A percentile compares a stretch with the other conserved stretches of the same genome.
Evolutionary conservation across 805 yeast genomes (phyloP).

Genomic region (Monosporozyma siamensis): DNA sequence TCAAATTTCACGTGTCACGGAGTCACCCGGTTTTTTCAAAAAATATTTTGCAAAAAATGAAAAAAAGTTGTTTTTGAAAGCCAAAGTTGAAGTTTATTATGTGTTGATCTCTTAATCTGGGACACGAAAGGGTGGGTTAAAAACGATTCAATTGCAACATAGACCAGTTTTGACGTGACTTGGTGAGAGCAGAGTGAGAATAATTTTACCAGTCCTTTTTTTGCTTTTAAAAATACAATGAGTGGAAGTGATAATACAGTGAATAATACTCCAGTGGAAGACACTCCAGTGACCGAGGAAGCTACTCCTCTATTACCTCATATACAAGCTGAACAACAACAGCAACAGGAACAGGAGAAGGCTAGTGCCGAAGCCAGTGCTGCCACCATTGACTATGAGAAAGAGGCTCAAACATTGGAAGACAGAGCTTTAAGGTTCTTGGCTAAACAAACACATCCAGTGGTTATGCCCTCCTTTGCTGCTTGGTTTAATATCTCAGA

Average conservation of each 20-base stretch:
- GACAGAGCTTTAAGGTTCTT: constrained; percentile 28
- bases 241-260: neutral
- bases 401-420: constrained; percentile 29
- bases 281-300: neutral
- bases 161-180: too few species aligned
- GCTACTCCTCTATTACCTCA: constrained; percentile 1
- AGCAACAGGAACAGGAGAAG: constrained; percentile 7
- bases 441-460: constrained; percentile 64
- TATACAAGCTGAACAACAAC: constrained; percentile 13
- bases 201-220: too few species aligned
- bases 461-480: constrained; percentile 80
- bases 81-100: neutral
- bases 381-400: constrained; percentile 23
- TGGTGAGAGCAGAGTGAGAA: too few species aligned
- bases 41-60: neutral
- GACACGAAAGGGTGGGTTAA: too few species aligned
- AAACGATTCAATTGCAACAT: neutral
- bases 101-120: neutral
- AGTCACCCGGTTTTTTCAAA: neutral
- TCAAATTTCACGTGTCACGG: neutral
- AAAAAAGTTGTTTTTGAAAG: neutral
- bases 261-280: neutral
- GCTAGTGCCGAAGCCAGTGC: neutral
- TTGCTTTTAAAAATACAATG: neutral
- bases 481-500: constrained; percentile 73